Evolutionary conservation across 2,329 filamentous ascomycete genomes (phyloP).

Genomic region (Bertia moriformis): DNA sequence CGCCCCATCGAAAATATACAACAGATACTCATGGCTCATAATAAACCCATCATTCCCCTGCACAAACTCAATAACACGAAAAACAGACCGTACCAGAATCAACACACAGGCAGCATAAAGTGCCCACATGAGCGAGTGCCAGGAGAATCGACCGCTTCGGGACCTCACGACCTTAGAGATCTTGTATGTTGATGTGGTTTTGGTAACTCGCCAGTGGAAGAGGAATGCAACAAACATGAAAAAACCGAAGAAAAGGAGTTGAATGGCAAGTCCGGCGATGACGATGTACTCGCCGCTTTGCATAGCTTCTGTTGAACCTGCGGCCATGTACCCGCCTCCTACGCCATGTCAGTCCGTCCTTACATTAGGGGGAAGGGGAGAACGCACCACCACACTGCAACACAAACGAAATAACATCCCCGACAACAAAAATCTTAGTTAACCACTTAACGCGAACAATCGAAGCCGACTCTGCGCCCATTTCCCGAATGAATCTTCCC

Average conservation of each 20-base stretch:
- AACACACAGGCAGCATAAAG: conserved; percentile 4
- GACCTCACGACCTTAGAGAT: conserved; percentile 3
- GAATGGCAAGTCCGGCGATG: conserved; percentile 30
- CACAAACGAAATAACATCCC: conserved; percentile 26
- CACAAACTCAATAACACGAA: conserved; percentile 18
- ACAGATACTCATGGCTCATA: conserved; percentile 8
- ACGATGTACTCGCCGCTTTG: conserved; percentile 25
- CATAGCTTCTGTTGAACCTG: conserved; percentile 9
- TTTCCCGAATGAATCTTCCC: conserved; percentile 15
- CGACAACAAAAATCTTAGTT: conserved; percentile 29
- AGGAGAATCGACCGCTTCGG: conserved; percentile 8
- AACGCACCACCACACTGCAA: conserved; percentile 22
- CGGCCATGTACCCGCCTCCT: conserved; percentile 4
- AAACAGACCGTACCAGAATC: conserved; percentile 16
- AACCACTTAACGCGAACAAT: conserved; percentile 13
- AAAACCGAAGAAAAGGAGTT: conserved; percentile 31
- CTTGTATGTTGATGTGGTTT: background rate
- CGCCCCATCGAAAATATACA: conserved; percentile 11
- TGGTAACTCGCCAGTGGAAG: conserved; percentile 18
- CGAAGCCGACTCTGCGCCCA: conserved; percentile 6
- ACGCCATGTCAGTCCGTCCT: background rate
- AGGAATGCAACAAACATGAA: conserved; percentile 27
- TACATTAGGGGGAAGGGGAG: conserved; percentile 2
- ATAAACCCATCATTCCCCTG: conserved; percentile 9
- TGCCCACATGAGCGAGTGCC: conserved; percentile 7